These are phyloP conservation scores for Podila minutissima DNA, from an alignment of 192 early-diverging fungal species.

Conservation along the genomic window DNA sequence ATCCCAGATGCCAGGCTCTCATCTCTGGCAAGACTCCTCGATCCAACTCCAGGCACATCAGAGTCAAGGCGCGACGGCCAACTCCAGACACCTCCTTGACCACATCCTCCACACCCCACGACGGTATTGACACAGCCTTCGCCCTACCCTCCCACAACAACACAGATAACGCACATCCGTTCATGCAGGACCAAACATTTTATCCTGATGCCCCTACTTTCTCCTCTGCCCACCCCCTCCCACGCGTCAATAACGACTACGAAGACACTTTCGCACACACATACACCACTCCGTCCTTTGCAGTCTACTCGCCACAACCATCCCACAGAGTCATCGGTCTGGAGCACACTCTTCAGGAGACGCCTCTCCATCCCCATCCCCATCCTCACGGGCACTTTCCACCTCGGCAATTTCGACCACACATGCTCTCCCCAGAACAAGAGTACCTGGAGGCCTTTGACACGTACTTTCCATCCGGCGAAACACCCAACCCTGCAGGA, in stretches of 20 bases:
- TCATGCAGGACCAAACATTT: not conserved
- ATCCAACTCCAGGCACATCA: too few relatives aligned
- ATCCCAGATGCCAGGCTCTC: too few relatives aligned
- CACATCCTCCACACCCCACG: too few relatives aligned
- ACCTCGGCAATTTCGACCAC: not conserved
- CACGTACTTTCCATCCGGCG: constrained; percentile 9
- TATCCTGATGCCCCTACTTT: not conserved
- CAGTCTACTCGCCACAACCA: not conserved
- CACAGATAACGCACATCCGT: not conserved
- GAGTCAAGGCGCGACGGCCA: too few relatives aligned
- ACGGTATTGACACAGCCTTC: too few relatives aligned
- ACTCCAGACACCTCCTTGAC: too few relatives aligned
- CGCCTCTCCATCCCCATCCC: not conserved
- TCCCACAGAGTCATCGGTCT: not conserved
- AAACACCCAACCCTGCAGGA: not conserved
- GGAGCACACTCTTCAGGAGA: not conserved
- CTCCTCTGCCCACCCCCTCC: not conserved
- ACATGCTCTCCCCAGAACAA: constrained; percentile 1
- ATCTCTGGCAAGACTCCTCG: too few relatives aligned
- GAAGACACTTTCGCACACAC: not conserved
- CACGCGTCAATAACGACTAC: not conserved
- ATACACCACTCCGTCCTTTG: too few relatives aligned
- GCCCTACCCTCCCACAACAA: too few relatives aligned
- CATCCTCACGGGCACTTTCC: not conserved
- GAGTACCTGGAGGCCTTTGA: constrained; percentile 24